Evolutionary conservation across 106 monocot genomes (phyloP).

Genomic region (Dendrobium officinale): DNA sequence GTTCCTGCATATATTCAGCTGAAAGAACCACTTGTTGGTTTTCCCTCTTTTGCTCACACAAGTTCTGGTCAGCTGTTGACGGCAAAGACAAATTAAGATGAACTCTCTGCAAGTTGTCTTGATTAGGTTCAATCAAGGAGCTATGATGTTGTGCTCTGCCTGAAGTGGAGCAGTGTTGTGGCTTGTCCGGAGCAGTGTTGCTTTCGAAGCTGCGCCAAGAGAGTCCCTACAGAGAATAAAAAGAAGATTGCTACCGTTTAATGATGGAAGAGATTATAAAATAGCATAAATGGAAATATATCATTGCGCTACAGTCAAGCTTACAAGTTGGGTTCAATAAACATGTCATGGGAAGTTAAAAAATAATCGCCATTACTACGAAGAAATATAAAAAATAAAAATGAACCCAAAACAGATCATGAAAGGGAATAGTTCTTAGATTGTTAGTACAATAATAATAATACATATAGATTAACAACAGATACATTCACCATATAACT

Average conservation of each 20-base stretch:
- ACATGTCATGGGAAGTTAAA: no score
- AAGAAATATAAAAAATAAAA: no score
- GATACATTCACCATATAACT: no score
- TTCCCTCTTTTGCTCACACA: conserved; percentile 3
- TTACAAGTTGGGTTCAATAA: no score
- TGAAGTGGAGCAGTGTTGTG: conserved; percentile 2
- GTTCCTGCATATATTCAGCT: conserved; percentile 27
- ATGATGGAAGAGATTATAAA: not conserved
- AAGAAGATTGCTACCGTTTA: not conserved
- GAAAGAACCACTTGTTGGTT: conserved; percentile 23
- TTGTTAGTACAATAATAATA: no score
- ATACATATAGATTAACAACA: no score
- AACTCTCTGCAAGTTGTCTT: conserved; percentile 13
- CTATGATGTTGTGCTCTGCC: not conserved
- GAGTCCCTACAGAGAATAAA: conserved; percentile 24
- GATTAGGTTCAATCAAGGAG: not conserved
- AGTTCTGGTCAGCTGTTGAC: conserved; percentile 9
- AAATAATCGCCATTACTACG: no score
- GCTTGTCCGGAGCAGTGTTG: not conserved
- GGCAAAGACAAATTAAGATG: conserved; percentile 19
- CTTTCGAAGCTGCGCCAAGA: conserved; percentile 15
- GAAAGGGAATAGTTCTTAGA: no score
- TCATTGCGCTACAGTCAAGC: no score
- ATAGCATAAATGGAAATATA: no score
- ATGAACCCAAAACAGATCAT: no score